Evolutionary conservation across 164 flowering plant species (phyloP).

Genomic region (Cinnamomum micranthum): DNA sequence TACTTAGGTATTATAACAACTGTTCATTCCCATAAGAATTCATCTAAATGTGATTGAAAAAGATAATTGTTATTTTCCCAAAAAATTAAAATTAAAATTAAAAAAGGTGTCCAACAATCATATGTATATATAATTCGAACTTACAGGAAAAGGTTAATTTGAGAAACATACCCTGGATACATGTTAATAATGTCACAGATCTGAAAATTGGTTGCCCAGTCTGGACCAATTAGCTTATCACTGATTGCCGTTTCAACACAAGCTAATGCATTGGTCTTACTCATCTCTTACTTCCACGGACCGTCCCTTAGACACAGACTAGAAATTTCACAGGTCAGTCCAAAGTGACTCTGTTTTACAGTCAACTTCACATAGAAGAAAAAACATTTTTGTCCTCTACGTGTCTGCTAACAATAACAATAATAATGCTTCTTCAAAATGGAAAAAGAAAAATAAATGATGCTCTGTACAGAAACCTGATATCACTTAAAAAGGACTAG

Average conservation of each 20-base stretch:
- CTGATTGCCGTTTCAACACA: slow-evolving; percentile 68
- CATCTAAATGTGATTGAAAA: too few species aligned
- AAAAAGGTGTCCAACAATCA: too few species aligned
- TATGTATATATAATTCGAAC: neutral
- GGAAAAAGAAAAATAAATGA: neutral
- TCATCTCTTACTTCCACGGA: neutral
- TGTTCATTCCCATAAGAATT: too few species aligned
- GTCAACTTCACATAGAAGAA: neutral
- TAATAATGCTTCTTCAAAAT: too few species aligned
- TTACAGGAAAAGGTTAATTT: neutral
- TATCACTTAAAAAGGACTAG: too few species aligned
- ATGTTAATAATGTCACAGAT: slow-evolving; percentile 68
- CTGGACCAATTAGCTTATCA: slow-evolving; percentile 68
- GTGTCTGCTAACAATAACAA: too few species aligned
- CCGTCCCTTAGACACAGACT: neutral
- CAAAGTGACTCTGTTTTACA: neutral
- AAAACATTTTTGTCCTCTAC: too few species aligned
- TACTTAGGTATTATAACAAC: too few species aligned
- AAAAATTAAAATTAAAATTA: too few species aligned
- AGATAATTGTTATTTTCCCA: too few species aligned
- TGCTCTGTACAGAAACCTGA: too few species aligned
- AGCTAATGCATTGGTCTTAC: slow-evolving; percentile 54
- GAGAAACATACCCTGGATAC: slow-evolving; percentile 54
- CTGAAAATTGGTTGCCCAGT: slow-evolving; percentile 73
- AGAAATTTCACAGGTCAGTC: neutral